A percentile compares a stretch with the other conserved stretches of the same genome.
phyloP scores from a whole-genome alignment of 2,329 filamentous ascomycete species.

The Beauveria brongniartii region DNA sequence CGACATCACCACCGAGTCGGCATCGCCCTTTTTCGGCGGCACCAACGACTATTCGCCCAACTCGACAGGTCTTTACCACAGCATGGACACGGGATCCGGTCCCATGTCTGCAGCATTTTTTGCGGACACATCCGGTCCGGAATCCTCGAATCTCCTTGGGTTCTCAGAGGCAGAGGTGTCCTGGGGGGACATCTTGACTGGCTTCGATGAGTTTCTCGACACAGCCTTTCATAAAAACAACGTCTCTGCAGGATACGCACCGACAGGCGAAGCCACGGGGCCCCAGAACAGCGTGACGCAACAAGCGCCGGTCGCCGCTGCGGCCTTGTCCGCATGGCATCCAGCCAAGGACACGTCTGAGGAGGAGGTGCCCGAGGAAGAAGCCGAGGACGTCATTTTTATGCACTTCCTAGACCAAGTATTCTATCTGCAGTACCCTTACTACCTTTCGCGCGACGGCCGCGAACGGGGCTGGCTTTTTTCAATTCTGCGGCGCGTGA shows the following conservation, averaged over 20 bases:
- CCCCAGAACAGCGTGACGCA: too few species aligned
- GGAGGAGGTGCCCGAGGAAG: not conserved
- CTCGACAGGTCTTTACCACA: not conserved
- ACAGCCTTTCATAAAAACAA: not conserved
- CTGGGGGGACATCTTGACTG: not conserved
- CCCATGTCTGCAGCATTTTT: not conserved
- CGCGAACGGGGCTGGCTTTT: not conserved
- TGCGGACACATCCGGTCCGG: not conserved
- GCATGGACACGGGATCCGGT: not conserved
- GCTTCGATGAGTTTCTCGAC: not conserved
- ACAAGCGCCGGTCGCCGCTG: too few species aligned
- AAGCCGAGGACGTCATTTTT: not conserved
- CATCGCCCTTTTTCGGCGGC: not conserved
- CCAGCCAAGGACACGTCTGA: too few species aligned
- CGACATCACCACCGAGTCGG: not conserved
- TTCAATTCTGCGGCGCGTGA: not conserved
- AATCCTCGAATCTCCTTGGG: not conserved
- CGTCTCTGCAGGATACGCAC: not conserved
- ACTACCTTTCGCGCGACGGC: not conserved
- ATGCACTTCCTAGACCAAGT: not conserved
- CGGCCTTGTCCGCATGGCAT: too few species aligned
- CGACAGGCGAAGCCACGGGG: not conserved
- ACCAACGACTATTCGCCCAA: not conserved
- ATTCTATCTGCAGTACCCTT: not conserved
- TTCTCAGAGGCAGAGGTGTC: not conserved